These are phyloP conservation scores for Hortaea werneckii DNA, from an alignment of 2,329 filamentous ascomycete genomes.

Conservation along the genomic window DNA sequence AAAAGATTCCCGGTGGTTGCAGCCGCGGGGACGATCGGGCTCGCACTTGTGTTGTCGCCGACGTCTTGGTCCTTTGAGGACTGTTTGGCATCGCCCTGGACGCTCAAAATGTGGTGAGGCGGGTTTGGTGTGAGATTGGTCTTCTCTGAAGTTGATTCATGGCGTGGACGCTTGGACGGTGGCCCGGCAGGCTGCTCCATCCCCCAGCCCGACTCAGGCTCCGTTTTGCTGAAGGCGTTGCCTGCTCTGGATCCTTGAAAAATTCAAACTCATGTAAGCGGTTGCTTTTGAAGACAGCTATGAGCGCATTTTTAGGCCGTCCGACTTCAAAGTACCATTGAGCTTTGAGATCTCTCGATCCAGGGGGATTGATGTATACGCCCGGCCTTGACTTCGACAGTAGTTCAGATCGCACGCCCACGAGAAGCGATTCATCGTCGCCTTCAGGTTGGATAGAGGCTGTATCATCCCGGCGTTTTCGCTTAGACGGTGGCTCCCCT, in stretches of 20 bases:
- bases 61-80: too few species aligned
- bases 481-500: background rate
- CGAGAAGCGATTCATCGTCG: background rate
- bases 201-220: too few species aligned
- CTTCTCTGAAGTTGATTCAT: too few species aligned
- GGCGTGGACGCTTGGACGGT: too few species aligned
- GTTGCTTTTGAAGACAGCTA: conserved; percentile 33
- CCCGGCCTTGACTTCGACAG: conserved; percentile 25
- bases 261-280: conserved; percentile 27
- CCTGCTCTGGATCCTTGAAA: conserved; percentile 14
- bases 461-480: background rate
- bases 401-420: conserved; percentile 20
- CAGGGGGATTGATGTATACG: conserved; percentile 37
- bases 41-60: too few species aligned
- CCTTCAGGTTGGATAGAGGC: background rate
- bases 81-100: too few species aligned
- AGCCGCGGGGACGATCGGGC: too few species aligned
- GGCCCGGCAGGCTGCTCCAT: too few species aligned
- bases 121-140: too few species aligned
- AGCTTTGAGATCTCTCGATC: conserved; percentile 24
- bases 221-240: too few species aligned
- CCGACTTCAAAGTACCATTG: conserved; percentile 23
- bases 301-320: conserved; percentile 32
- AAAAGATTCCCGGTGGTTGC: too few species aligned
- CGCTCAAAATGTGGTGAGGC: too few species aligned